Base-by-base conservation (phyloP, 2,329 filamentous ascomycete genomes). In the Coniochaeta hoffmannii region DNA sequence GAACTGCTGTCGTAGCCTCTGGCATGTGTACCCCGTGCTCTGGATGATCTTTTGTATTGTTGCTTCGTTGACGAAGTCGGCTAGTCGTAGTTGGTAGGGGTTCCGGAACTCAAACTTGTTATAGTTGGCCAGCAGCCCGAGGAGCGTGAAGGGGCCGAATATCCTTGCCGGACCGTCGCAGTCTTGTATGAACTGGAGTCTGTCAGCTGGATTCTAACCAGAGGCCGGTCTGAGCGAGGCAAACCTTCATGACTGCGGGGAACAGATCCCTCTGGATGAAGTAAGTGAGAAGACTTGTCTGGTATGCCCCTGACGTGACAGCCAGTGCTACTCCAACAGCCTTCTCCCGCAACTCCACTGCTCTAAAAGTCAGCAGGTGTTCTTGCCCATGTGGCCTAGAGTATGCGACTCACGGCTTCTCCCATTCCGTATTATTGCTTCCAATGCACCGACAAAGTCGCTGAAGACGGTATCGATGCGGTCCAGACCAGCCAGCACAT, bases 101-200 rank as follows among this genome's bases (percentile, higher is more conserved):
- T 99, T 99, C 68, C 96, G 92, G 56, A 95, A 93, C 71, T 99
- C 94, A 66, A 99, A 99, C 70, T 97, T 99, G 80, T 99, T 97
- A 79, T 97, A 97, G 73, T 97, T 99, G 61, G 90, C 89, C 54
- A 99, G 76, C 4, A 97, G 78, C 12, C 93, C 93, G 19, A 97
- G 78, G 10, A 97, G 80, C 14, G 87, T 83, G 62, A 97, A 91
- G 0, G 93, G 88, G 57, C 89, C 82, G 44, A 90, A 81, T 56
- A 82, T 83, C 64, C 80, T 78, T 17, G 77, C 73, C 32, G 82
- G 76, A 24, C 80, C 78, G 58, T 90, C 85, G 46, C 86, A 81
- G 61, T 96, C 90, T 74, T 94, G 88, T 57, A 95, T 83, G 67
- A 91, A 89, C 89, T 64, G 26, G 15, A 11, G 24, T 12, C 28